Percentiles rank a stretch among this genome's conserved stretches.
Conservation (phyloP, 805 yeast species). For the Saccharomycopsis synnaedendra region DNA sequence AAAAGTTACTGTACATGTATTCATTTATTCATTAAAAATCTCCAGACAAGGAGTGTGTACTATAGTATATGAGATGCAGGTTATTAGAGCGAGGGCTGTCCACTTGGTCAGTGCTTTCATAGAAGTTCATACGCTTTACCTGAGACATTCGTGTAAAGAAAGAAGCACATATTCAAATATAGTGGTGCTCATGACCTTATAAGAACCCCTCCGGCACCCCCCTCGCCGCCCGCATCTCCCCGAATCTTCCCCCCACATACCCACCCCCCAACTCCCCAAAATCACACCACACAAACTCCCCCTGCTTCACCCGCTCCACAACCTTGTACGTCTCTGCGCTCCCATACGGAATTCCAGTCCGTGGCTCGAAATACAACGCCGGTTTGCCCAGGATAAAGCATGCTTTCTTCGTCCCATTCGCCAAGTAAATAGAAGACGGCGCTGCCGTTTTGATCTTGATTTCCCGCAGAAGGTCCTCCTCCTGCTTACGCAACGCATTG, state of each 20-base stretch:
- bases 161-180: too few species aligned
- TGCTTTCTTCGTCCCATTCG: conserved; percentile 50
- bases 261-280: conserved; percentile 34
- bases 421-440: conserved; percentile 61
- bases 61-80: too few species aligned
- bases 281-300: conserved; percentile 41
- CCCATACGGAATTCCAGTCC: conserved; percentile 76
- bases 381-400: conserved; percentile 71
- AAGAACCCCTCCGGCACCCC: conserved; percentile 83
- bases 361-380: conserved; percentile 81
- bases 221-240: conserved; percentile 45
- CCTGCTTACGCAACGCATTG: conserved; percentile 19
- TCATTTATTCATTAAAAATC: too few species aligned
- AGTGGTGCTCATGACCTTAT: too few species aligned
- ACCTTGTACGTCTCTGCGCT: conserved; percentile 72
- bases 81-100: too few species aligned
- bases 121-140: too few species aligned
- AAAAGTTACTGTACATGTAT: too few species aligned
- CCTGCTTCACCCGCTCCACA: conserved; percentile 37
- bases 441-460: conserved; percentile 52
- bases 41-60: too few species aligned
- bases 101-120: too few species aligned
- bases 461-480: conserved; percentile 21
- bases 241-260: conserved; percentile 29
- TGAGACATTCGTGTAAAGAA: too few species aligned